Percentiles rank a stretch among this genome's conserved stretches.
These are phyloP conservation scores for Monosporascus cannonballus DNA, from an alignment of 2,329 filamentous ascomycete species.

Conservation along the genomic window DNA sequence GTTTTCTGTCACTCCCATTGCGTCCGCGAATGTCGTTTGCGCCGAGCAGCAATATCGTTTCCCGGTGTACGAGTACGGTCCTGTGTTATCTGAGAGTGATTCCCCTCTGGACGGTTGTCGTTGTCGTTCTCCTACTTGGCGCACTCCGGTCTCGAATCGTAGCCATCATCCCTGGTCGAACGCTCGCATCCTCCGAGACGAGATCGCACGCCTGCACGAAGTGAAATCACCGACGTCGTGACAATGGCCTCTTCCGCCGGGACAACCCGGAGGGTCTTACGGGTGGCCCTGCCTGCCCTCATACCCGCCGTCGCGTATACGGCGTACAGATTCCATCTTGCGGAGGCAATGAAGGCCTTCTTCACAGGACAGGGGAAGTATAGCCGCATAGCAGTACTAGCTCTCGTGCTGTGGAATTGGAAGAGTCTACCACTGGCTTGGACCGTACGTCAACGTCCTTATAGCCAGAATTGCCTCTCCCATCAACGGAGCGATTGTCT, in stretches of 20 bases:
- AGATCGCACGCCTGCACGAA: too few relatives aligned
- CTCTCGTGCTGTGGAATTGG: constrained; percentile 58
- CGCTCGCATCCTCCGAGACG: constrained; percentile 1
- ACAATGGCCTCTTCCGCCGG: constrained; percentile 22
- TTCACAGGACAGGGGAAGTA: constrained; percentile 48
- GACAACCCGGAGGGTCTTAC: constrained; percentile 10
- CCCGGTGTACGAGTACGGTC: constrained; percentile 37
- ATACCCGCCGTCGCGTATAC: constrained; percentile 42
- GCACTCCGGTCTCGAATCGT: constrained; percentile 26
- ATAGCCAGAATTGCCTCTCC: too few relatives aligned
- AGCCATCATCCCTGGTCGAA: constrained; percentile 4
- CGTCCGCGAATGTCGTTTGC: constrained; percentile 19
- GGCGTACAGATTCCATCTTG: constrained; percentile 39
- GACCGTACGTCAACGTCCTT: constrained; percentile 51
- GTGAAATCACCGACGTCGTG: constrained; percentile 2
- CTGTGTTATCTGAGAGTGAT: constrained; percentile 34
- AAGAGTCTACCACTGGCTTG: constrained; percentile 71
- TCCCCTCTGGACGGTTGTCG: constrained; percentile 36
- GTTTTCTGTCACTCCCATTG: not conserved
- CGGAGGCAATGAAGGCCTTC: constrained; percentile 33
- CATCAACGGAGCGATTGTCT: not conserved
- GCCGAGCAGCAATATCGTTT: constrained; percentile 21
- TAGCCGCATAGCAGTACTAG: constrained; percentile 45
- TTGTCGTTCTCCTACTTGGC: constrained; percentile 30
- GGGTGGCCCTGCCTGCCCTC: constrained; percentile 31